Evolutionary conservation across 1,284 basidiomycete species (phyloP), one percentile per base, ranked within the genome.

Genomic region (Sanghuangporus sanghuang): DNA sequence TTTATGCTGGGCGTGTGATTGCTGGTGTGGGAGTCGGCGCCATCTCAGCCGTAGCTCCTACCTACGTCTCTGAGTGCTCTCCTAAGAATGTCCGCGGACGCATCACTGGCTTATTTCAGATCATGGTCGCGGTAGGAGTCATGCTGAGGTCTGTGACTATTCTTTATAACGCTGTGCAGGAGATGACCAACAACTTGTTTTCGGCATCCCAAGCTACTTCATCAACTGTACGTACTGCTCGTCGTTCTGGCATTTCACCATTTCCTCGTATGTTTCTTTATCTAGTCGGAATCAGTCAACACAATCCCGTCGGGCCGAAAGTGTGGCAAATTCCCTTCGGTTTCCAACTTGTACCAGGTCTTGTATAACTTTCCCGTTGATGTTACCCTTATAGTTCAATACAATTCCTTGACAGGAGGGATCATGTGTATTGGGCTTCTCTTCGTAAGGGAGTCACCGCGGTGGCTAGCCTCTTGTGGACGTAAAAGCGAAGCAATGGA

Each of bases 271-370:
- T 32, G 12, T 42, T 50, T 14, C 16, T n/a, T 9, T 12, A 57
- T 35, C 50, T 2, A 89, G 88, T 81, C 59, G 89, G 87, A 9
- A 79, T 90, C 56, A 78, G 82, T 23, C 68, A 85, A 49, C 83
- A 89, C 69, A 77, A 85, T 65, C 64, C 71, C 1, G 70, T 73
- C 2, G 80, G 81, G 12, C 72, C 79, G 0, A 76, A 76, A n/a
- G 76, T 91, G 7, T 92, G 90, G 90, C 78, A 84, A 56, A 82
- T 92, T 60, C 88, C 89, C 0, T 90, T 92, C 69, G 89, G 85
- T 38, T 77, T 92, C 68, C 90, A 92, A 69, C 78, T 92, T 32
- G 84, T 92, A 5, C 91, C 89, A 6, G 27, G 27, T 32, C 27
- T 32, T 32, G 27, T 32, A 32, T 32, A 32, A 3, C 4, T 32